Percentiles rank a stretch among this genome's conserved stretches.
Conservation (phyloP, 306 rosid species). For the Canavalia gladiata region DNA sequence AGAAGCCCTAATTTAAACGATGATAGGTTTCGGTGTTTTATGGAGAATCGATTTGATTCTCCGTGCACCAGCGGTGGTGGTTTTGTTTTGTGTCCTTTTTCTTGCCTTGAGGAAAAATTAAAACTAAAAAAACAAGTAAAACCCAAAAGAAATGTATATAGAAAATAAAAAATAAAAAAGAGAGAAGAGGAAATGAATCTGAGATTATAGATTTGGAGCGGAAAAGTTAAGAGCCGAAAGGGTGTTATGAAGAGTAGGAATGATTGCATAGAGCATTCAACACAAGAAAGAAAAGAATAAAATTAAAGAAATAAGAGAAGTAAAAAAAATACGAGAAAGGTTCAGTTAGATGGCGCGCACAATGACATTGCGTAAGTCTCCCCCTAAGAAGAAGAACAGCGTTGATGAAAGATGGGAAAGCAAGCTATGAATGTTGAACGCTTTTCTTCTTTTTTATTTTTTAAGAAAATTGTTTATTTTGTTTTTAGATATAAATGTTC, state of each 20-base stretch:
- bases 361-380: conserved; percentile 35
- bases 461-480: too few relatives aligned
- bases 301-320: neutral
- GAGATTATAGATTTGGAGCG: neutral
- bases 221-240: conserved; percentile 12
- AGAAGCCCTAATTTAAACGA: conserved; percentile 27
- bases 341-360: conserved; percentile 20
- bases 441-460: too few relatives aligned
- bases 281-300: neutral
- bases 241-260: conserved; percentile 14
- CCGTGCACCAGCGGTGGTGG: neutral
- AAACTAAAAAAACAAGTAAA: neutral
- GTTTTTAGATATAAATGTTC: too few relatives aligned
- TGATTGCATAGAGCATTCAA: conserved; percentile 18
- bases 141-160: neutral
- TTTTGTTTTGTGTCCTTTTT: neutral
- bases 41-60: neutral
- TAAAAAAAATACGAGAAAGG: neutral
- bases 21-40: neutral
- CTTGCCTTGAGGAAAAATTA: neutral
- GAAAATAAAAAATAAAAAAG: neutral
- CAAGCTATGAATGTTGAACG: too few relatives aligned
- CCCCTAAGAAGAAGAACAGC: neutral
- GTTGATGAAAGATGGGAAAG: too few relatives aligned
- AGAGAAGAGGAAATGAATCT: neutral